Evolutionary conservation across 2,329 filamentous ascomycete species (phyloP).

Genomic region (Pseudocercospora fuligena): DNA sequence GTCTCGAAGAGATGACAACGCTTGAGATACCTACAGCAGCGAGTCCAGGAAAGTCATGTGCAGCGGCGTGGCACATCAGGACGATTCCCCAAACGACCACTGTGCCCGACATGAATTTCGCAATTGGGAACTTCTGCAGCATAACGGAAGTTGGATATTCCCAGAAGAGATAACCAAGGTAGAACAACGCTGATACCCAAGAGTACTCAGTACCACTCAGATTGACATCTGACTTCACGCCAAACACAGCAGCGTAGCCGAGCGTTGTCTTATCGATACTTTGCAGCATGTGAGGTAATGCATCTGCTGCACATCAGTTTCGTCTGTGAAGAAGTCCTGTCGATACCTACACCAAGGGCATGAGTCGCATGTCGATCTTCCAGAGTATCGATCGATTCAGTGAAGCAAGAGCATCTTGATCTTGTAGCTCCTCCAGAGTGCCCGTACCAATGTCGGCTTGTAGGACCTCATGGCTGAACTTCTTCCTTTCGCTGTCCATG

Average conservation of each 20-base stretch:
- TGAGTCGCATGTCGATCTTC: slow-evolving; percentile 28
- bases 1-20: too few relatives aligned
- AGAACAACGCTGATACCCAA: slow-evolving; percentile 46
- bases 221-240: slow-evolving; percentile 6
- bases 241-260: slow-evolving; percentile 68
- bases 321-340: neutral
- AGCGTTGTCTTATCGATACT: slow-evolving; percentile 57
- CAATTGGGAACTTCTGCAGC: slow-evolving; percentile 54
- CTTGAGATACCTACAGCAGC: slow-evolving; percentile 41
- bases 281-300: neutral
- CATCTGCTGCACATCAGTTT: slow-evolving; percentile 13
- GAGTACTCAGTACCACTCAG: slow-evolving; percentile 24
- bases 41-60: slow-evolving; percentile 57
- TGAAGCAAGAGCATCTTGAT: neutral
- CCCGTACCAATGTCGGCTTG: slow-evolving; percentile 6
- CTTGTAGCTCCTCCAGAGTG: neutral
- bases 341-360: slow-evolving; percentile 17
- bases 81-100: slow-evolving; percentile 44
- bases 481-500: slow-evolving; percentile 7
- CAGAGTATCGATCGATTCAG: slow-evolving; percentile 40
- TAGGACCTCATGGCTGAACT: neutral
- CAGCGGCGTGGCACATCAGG: slow-evolving; percentile 23
- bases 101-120: slow-evolving; percentile 49
- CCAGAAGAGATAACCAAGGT: slow-evolving; percentile 55
- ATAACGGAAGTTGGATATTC: slow-evolving; percentile 51